Base-by-base conservation (phyloP, 768 basidiomycete species). In the Gautieria morchelliformis region DNA sequence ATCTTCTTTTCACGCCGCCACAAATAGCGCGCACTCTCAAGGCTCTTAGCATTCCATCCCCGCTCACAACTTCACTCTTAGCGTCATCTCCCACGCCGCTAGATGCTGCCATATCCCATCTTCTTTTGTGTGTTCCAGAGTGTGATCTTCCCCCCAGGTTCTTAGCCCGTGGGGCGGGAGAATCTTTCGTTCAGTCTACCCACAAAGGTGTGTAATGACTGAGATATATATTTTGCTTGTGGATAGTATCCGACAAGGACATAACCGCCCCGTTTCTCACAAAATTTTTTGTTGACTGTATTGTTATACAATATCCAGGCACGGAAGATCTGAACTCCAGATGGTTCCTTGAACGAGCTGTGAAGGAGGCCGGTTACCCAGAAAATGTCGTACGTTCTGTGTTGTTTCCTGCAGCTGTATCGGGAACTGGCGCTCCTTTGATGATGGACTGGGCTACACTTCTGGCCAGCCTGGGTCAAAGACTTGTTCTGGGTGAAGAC, bases 351-450 rank as follows among this genome's bases (percentile, higher is more conserved):
- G 87, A 93, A 48, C 82, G 86, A 64, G 83, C 86, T 2, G 75
- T 85, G 56, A 93, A 91, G 66, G 82, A 88, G 68, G 89, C 85
- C 52, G 92, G 92, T 20, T 93, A 85, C 76, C 92, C 92, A 24
- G 67, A 76, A 3, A 81, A 84, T 61, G 71, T 78, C 12, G 89
- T 94, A 48, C 81, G 80, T 63, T 78, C 78, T 19, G 32, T 45
- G 4, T 19, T 19, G 7, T 32, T 22, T 11, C n/a, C 19, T 17
- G 41, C 14, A 19, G 20, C 5, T 45, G 10, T 9, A 6, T 46
- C 45, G 5, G 24, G 19, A 19, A n/a, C n/a, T 46, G 41, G 3
- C 20, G 10, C 45, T 46, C 45, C 11, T 19, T 40, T 39, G 41
- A 53, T 40, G 61, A 70, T 79, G 67, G 35, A 37, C 10, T 78